phyloP scores from a whole-genome alignment of 1,139 yeast species.

The Blastobotrys persicus region DNA sequence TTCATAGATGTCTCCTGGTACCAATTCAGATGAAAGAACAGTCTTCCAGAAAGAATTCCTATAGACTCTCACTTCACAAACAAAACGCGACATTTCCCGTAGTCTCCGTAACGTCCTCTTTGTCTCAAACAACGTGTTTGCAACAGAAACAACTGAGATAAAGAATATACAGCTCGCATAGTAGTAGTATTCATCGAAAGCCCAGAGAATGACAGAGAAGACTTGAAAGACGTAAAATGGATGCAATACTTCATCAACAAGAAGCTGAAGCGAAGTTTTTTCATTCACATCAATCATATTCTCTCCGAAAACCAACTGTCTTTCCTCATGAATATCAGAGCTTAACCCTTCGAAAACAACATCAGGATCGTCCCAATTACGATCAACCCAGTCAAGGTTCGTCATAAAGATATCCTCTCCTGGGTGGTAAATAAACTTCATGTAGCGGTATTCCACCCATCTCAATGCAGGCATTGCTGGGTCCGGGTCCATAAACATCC shows the following conservation, averaged over 20 bases:
- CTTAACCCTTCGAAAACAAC: constrained; percentile 53
- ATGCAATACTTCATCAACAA: constrained; percentile 85
- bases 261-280: constrained; percentile 60
- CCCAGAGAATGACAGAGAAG: constrained; percentile 87
- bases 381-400: constrained; percentile 83
- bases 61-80: constrained; percentile 83
- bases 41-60: constrained; percentile 94
- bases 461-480: constrained; percentile 71
- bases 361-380: constrained; percentile 63
- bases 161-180: constrained; percentile 90
- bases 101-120: constrained; percentile 69
- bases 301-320: constrained; percentile 70
- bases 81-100: constrained; percentile 67
- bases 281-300: constrained; percentile 76
- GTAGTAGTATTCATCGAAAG: constrained; percentile 85
- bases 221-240: constrained; percentile 95
- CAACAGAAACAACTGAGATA: constrained; percentile 76
- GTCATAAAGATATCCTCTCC: constrained; percentile 80
- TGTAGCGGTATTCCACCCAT: constrained; percentile 75
- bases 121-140: constrained; percentile 81
- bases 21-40: constrained; percentile 72
- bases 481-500: constrained; percentile 42
- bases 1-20: constrained; percentile 95
- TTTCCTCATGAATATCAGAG: constrained; percentile 63
- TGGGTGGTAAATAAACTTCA: constrained; percentile 80